Conservation (phyloP, 306 rosid species). For the Acacia acuminata region DNA sequence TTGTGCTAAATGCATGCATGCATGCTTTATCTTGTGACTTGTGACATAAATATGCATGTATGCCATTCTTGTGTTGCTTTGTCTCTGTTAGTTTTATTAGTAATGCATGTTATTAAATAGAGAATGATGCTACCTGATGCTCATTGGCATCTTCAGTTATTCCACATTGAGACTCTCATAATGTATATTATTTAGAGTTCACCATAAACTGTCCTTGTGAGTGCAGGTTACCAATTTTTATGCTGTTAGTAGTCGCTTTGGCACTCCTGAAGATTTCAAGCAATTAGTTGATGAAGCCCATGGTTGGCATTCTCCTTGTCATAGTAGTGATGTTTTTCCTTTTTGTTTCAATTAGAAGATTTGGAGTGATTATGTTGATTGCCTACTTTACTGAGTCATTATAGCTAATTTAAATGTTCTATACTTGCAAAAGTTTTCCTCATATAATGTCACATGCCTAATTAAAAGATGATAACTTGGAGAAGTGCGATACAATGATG, state of each 20-base stretch:
- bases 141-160: neutral
- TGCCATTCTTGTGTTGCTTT: no score
- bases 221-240: slow-evolving; percentile 87
- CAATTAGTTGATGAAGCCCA: slow-evolving; percentile 97
- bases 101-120: neutral
- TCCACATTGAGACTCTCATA: neutral
- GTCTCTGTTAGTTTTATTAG: neutral
- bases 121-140: neutral
- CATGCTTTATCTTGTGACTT: neutral
- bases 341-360: neutral
- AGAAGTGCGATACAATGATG: slow-evolving; percentile 19
- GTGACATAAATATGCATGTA: neutral
- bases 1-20: neutral
- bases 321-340: neutral
- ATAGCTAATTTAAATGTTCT: slow-evolving; percentile 14
- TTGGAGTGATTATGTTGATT: slow-evolving; percentile 8
- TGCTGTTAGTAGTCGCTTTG: slow-evolving; percentile 94
- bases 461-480: slow-evolving; percentile 6
- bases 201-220: slow-evolving; percentile 24
- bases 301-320: slow-evolving; percentile 53
- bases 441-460: neutral
- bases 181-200: neutral
- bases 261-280: slow-evolving; percentile 97
- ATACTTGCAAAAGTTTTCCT: slow-evolving; percentile 22
- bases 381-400: slow-evolving; percentile 24